Evolutionary conservation across 2,329 filamentous ascomycete genomes (phyloP).

Genomic region (Chalaropsis thielavioides): DNA sequence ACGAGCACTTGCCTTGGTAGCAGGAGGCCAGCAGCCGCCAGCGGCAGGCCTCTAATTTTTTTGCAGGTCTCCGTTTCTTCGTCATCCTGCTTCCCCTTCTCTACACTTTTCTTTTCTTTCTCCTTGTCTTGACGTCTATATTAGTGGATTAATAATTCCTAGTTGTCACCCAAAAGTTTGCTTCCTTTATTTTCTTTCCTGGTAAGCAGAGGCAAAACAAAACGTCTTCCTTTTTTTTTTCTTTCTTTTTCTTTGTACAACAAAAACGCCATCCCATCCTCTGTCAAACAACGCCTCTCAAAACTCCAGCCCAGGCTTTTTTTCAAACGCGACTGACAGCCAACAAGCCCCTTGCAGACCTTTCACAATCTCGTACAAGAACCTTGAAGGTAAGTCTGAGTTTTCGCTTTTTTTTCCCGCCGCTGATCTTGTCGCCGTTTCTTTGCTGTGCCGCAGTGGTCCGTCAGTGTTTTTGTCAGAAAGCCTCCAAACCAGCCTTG

Average conservation of each 20-base stretch:
- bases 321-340: constrained; percentile 1
- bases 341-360: not conserved
- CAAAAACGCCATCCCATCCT: not conserved
- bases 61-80: not conserved
- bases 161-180: constrained; percentile 12
- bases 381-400: constrained; percentile 14
- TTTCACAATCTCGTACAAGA: not conserved
- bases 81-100: constrained; percentile 4
- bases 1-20: not conserved
- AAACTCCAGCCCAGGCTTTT: not conserved
- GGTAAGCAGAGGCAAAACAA: not conserved
- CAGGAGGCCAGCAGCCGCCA: not conserved
- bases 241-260: not conserved
- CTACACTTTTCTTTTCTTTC: constrained; percentile 4
- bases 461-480: not conserved
- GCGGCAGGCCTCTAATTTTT: not conserved
- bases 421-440: not conserved
- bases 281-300: not conserved
- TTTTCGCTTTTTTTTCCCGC: not conserved
- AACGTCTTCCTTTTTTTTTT: not conserved
- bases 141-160: constrained; percentile 8
- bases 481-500: not conserved
- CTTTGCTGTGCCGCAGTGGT: not conserved
- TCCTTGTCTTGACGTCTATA: not conserved
- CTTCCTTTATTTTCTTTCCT: not conserved